Evolutionary conservation across 345 rosid genomes (phyloP), one percentile per base, ranked within the genome.

Genomic region (Mallotus nudiflorus): DNA sequence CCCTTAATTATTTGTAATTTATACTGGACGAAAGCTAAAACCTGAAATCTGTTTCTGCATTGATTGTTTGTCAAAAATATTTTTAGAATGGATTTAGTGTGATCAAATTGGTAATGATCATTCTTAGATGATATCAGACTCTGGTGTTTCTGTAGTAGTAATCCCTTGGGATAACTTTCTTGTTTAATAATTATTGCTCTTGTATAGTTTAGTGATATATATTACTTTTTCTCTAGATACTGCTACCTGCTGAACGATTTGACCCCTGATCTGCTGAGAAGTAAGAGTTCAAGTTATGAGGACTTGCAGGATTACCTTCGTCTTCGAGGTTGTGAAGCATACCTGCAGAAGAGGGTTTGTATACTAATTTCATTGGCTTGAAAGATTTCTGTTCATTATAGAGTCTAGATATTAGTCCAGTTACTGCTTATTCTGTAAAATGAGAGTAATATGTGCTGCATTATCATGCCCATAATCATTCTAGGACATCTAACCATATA

Each of bases 251-350:
- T 94, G 84, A 87, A 78, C 61, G 95, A 90, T 75, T 79, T 91
- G 79, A 87, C 92, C 59, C 87, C 96, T 16, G 96, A 90, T 73
- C 73, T 91, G 66, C 81, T 94, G 70, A 81, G 75, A 74, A 90
- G 82, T 73, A 76, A 89, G 78, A 77, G 88, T 61, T 82, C 95
- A 39, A 88, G 79, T 77, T 90, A 87, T 39, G 91, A 83, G 62
- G 92, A 79, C 9, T 67, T 91, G 82, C 96, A 87, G 74, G 92
- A 83, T 68, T 88, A 94, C 84, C 89, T 94, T 24, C 86, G 82
- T 73, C 88, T 85, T 35, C 82, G 89, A 57, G 98, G 98, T 50
- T 84, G 91, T 22, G 97, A 91, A 70, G 98, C 98, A 56, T 94
- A 94, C 85, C 71, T 85, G 72, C 93, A 87, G 81, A 94, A 94